Conservation (phyloP, 1,139 yeast species). For the Debaryomycetaceae sp. region DNA sequence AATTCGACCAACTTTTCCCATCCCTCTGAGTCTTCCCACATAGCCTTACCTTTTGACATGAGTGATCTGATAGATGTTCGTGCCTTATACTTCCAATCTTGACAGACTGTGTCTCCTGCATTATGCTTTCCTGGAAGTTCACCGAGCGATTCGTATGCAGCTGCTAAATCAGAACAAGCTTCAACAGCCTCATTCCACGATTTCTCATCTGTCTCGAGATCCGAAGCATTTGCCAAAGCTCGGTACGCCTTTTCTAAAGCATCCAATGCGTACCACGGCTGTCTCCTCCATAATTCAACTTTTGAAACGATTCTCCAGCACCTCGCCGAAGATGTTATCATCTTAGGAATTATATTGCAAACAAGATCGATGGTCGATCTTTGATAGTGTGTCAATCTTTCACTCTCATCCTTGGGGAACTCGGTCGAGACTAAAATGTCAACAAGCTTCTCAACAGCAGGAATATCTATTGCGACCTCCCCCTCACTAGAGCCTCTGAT, state of each 20-base stretch:
- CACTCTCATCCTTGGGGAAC: slow-evolving; percentile 41
- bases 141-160: slow-evolving; percentile 86
- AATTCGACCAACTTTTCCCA: slow-evolving; percentile 63
- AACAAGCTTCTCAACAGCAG: slow-evolving; percentile 70
- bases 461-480: slow-evolving; percentile 70
- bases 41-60: slow-evolving; percentile 72
- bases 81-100: slow-evolving; percentile 89
- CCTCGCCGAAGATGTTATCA: slow-evolving; percentile 67
- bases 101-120: slow-evolving; percentile 80
- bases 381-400: slow-evolving; percentile 56
- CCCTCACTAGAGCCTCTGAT: slow-evolving; percentile 52
- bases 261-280: slow-evolving; percentile 85
- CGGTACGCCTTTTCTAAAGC: slow-evolving; percentile 86
- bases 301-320: slow-evolving; percentile 82
- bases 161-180: slow-evolving; percentile 72
- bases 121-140: slow-evolving; percentile 82
- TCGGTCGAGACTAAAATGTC: slow-evolving; percentile 57
- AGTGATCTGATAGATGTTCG: slow-evolving; percentile 67
- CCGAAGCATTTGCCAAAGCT: slow-evolving; percentile 62
- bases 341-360: slow-evolving; percentile 60
- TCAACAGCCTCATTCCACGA: slow-evolving; percentile 82
- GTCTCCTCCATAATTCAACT: slow-evolving; percentile 82
- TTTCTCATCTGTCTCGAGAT: slow-evolving; percentile 56
- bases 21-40: slow-evolving; percentile 79
- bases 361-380: slow-evolving; percentile 65